Conservation (phyloP, 2,329 filamentous ascomycete genomes). For the Cadophora gregata region DNA sequence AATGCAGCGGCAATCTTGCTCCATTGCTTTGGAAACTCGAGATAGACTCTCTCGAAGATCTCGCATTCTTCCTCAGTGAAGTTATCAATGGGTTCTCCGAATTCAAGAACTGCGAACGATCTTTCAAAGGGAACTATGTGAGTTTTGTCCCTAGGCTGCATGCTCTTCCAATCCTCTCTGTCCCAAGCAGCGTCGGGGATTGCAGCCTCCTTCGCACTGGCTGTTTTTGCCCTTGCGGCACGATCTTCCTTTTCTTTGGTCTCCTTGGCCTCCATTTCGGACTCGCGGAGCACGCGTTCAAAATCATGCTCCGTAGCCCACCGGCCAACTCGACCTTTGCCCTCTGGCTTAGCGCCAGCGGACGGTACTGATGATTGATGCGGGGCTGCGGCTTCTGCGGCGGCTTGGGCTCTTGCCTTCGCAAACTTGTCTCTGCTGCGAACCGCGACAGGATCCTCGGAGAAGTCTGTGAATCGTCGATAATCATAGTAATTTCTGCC, state of each 20-base stretch:
- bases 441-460: conserved; percentile 39
- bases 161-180: conserved; percentile 62
- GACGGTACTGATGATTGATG: conserved; percentile 43
- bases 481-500: conserved; percentile 39
- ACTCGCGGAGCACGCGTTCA: conserved; percentile 74
- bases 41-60: conserved; percentile 75
- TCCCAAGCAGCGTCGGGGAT: conserved; percentile 74
- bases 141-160: conserved; percentile 68
- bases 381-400: conserved; percentile 38
- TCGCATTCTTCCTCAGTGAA: conserved; percentile 75
- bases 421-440: conserved; percentile 41
- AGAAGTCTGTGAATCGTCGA: conserved; percentile 41
- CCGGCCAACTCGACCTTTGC: conserved; percentile 57
- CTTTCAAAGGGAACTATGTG: conserved; percentile 69
- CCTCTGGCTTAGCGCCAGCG: conserved; percentile 63
- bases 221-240: conserved; percentile 71
- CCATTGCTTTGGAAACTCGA: conserved; percentile 83
- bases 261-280: conserved; percentile 73
- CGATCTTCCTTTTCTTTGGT: conserved; percentile 69
- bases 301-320: conserved; percentile 77
- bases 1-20: conserved; percentile 75
- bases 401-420: conserved; percentile 37
- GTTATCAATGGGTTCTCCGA: conserved; percentile 74
- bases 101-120: conserved; percentile 73
- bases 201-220: conserved; percentile 77